phyloP scores from a whole-genome alignment of 805 yeast species.

The Saturnispora quitensis region DNA sequence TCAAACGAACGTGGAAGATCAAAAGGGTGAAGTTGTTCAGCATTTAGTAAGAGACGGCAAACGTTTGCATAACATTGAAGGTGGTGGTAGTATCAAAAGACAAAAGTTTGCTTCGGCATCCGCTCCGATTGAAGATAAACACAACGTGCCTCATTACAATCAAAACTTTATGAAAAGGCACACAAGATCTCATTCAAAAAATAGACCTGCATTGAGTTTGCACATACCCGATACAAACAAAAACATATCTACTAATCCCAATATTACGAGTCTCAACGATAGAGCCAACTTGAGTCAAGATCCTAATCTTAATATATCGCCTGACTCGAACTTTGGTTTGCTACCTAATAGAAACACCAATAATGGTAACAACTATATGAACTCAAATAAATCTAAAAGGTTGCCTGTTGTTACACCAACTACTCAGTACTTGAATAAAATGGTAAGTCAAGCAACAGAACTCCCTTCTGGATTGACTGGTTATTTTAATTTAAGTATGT shows the following conservation, averaged over 20 bases:
- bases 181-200: slow-evolving; percentile 5
- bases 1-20: not conserved
- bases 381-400: not conserved
- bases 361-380: not conserved
- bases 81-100: not conserved
- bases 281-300: not conserved
- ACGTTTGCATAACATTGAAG: not conserved
- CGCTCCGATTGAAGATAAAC: not conserved
- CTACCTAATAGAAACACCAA: not conserved
- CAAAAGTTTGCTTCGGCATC: not conserved
- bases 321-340: slow-evolving; percentile 8
- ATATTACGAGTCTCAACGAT: not conserved
- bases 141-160: slow-evolving; percentile 1
- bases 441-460: slow-evolving; percentile 4
- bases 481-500: slow-evolving; percentile 25
- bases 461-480: slow-evolving; percentile 14
- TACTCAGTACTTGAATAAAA: slow-evolving; percentile 7
- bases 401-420: slow-evolving; percentile 14
- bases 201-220: slow-evolving; percentile 51
- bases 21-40: not conserved
- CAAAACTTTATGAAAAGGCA: slow-evolving; percentile 1
- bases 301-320: not conserved
- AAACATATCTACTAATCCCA: not conserved
- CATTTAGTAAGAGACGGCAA: not conserved
- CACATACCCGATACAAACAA: slow-evolving; percentile 40